Evolutionary conservation across 176 grass and related monocot genomes (phyloP), one percentile per base, ranked within the genome.

Genomic region (Zoysia japonica): DNA sequence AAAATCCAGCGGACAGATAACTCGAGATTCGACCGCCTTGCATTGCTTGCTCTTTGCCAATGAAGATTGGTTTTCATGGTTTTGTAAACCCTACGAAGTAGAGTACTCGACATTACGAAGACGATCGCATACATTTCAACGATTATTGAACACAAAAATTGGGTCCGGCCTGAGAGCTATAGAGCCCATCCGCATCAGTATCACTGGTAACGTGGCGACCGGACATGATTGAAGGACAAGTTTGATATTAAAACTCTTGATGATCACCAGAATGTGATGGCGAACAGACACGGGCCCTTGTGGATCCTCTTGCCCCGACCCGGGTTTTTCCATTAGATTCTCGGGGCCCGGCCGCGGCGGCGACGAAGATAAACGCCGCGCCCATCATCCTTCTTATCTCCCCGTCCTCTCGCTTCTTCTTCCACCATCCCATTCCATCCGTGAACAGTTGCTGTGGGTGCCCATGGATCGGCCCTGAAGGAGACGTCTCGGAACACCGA

Each of bases 381-480:
- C 12, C 38, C 16, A 37, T 71, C 60, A 36, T n/a, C 49, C 13
- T 12, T 35, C 45, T 70, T 36, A 70, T 63, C 46, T 64, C 66
- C 14, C 7, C n/a, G 39, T 19, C 13, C 4, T 65, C 68, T 63
- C 20, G 7, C 42, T 65, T 11, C 77, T 57, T 44, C 76, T 69
- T 42, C 48, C 67, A 51, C 38, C 56, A 42, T 63, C 35, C 77
- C 65, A 9, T 49, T 76, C 71, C 82, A 71, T 85, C 77, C 45
- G 61, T 75, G 77, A 64, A 88, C 82, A 80, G 82, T 88, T 88
- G 15, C 4, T 50, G 70, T 84, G 87, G 87, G 77, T 80, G 55
- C 77, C 86, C 81, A 59, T 69, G 82, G 82, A 88, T 88, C 82
- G 9, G 15, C 70, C 64, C 11, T 11, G 82, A 88, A 56, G 47